These are phyloP conservation scores for Globisporangium perplexum DNA, from an alignment of 352 stramenopile species.

Conservation along the genomic window DNA sequence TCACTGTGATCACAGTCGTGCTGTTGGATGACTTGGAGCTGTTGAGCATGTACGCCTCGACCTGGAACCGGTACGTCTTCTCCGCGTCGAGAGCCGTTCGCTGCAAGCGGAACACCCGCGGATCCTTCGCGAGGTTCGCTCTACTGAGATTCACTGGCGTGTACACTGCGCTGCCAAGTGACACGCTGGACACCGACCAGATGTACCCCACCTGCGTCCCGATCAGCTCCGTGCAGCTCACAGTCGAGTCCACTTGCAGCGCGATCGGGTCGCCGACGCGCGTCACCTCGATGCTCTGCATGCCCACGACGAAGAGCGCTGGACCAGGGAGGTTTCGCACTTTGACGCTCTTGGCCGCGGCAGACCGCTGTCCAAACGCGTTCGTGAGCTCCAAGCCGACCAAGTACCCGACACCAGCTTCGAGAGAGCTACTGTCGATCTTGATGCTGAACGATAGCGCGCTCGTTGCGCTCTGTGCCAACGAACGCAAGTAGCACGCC, in stretches of 20 bases:
- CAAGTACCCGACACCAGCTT: conserved; percentile 30
- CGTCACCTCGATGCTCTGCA: conserved; percentile 26
- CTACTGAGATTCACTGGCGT: conserved; percentile 29
- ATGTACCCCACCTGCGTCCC: conserved; percentile 31
- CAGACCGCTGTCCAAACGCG: conserved; percentile 34
- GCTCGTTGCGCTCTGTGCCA: conserved; percentile 22
- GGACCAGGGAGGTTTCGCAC: conserved; percentile 38
- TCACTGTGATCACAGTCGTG: conserved; percentile 34
- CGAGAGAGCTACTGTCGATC: conserved; percentile 39
- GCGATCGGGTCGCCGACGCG: conserved; percentile 27
- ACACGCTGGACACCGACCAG: conserved; percentile 33
- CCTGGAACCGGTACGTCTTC: conserved; percentile 49
- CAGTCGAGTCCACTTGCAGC: conserved; percentile 35
- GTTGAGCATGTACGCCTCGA: conserved; percentile 42
- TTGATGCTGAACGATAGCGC: conserved; percentile 18
- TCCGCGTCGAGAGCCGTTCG: conserved; percentile 27
- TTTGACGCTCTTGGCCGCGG: conserved; percentile 22
- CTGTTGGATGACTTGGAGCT: conserved; percentile 19
- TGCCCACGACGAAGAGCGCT: conserved; percentile 41
- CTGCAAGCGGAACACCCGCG: conserved; percentile 45
- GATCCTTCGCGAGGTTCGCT: conserved; percentile 54
- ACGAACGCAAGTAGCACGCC: conserved; percentile 40
- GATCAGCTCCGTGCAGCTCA: conserved; percentile 37
- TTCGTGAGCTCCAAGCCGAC: conserved; percentile 55
- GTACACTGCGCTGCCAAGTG: conserved; percentile 7